phyloP scores from a whole-genome alignment of 192 early-diverging fungal genomes.

The Backusella tuberculispora region DNA sequence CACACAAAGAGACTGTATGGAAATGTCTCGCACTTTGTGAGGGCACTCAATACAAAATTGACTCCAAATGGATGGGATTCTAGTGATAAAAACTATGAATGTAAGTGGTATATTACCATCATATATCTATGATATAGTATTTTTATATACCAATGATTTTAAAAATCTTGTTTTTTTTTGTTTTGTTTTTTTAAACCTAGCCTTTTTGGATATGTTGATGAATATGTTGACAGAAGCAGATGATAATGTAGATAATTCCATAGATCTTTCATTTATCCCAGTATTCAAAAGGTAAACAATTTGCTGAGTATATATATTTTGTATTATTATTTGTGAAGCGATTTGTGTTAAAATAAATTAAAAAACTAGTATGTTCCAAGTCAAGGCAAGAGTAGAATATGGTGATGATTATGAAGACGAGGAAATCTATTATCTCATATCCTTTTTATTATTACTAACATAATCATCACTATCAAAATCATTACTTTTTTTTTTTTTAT shows the following conservation, averaged over 20 bases:
- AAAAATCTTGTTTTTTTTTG: background rate
- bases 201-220: constrained; percentile 29
- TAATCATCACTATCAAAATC: background rate
- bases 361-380: constrained; percentile 25
- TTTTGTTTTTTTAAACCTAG: background rate
- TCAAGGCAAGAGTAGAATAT: constrained; percentile 24
- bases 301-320: background rate
- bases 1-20: constrained; percentile 42
- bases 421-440: constrained; percentile 37
- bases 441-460: constrained; percentile 27
- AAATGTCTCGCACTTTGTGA: constrained; percentile 29
- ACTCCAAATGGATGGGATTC: constrained; percentile 18
- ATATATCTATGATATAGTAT: background rate
- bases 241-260: background rate
- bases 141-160: background rate
- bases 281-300: constrained; percentile 7
- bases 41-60: constrained; percentile 26
- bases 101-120: background rate
- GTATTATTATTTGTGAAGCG: background rate
- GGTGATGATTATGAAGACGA: constrained; percentile 20
- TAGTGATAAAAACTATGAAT: constrained; percentile 27
- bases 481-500: background rate
- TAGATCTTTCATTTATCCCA: background rate
- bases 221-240: constrained; percentile 18
- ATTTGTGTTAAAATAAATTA: background rate